phyloP scores from a whole-genome alignment of 176 grass and related monocot species.

The Carex pumila region DNA sequence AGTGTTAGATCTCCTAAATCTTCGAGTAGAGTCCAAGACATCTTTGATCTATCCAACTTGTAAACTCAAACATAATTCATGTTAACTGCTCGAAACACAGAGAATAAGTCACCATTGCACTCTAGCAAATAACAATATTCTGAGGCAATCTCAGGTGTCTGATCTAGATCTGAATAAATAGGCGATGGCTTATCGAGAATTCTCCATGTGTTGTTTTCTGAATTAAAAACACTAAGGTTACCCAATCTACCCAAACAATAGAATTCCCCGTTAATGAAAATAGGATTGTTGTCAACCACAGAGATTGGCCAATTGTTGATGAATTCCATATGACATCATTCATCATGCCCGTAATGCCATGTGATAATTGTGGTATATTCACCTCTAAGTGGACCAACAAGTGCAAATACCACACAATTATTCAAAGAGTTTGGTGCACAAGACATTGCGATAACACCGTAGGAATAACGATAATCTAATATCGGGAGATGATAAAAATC shows the following conservation, averaged over 20 bases:
- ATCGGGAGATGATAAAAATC: neutral
- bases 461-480: neutral
- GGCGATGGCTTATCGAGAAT: constrained; percentile 21
- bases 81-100: constrained; percentile 15
- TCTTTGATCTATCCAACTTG: constrained; percentile 5
- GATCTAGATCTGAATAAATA: neutral
- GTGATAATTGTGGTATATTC: neutral
- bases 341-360: neutral
- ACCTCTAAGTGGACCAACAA: neutral
- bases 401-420: neutral
- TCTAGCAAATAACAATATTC: constrained; percentile 13
- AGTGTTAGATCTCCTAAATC: neutral
- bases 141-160: neutral
- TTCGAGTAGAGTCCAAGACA: neutral
- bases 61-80: neutral
- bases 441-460: constrained; percentile 1
- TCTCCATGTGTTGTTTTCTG: constrained; percentile 22
- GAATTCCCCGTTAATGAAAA: constrained; percentile 23
- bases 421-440: neutral
- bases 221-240: constrained; percentile 34
- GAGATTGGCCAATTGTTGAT: neutral
- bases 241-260: constrained; percentile 22
- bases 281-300: neutral
- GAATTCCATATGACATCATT: neutral
- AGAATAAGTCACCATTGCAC: constrained; percentile 15